Percentiles rank a stretch among this genome's conserved stretches.
phyloP scores from a whole-genome alignment of 208 protist species.

The Leishmania gerbilli region DNA sequence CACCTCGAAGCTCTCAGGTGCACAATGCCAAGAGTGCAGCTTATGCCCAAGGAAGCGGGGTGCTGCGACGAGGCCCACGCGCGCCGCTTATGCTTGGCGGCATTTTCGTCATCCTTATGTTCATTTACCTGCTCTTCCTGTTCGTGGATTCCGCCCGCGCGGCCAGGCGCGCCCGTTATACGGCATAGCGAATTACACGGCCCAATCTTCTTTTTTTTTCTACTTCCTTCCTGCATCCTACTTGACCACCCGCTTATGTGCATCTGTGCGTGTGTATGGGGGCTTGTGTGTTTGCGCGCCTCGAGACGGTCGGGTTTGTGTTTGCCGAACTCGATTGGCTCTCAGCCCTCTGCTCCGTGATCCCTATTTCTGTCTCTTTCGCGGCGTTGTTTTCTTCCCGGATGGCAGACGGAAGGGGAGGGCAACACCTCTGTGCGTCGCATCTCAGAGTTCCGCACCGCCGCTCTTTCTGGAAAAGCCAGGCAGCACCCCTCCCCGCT shows the following conservation, averaged over 20 bases:
- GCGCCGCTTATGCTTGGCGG: slow-evolving; percentile 9
- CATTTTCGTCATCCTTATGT: slow-evolving; percentile 4
- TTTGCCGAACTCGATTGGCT: not conserved
- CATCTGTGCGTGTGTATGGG: not conserved
- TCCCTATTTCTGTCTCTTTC: not conserved
- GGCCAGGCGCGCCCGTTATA: not conserved
- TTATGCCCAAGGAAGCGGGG: not conserved
- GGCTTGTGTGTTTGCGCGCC: not conserved
- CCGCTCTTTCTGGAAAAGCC: not conserved
- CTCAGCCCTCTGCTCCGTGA: not conserved
- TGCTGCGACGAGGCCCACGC: not conserved
- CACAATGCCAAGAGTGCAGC: not conserved
- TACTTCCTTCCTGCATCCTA: not conserved
- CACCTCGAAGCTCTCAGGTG: not conserved
- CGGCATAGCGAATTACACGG: not conserved
- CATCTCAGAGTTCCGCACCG: not conserved
- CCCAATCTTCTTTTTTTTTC: not conserved
- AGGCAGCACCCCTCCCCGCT: not conserved
- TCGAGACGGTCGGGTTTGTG: not conserved
- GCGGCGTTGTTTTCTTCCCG: not conserved
- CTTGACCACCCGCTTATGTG: not conserved
- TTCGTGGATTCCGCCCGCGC: not conserved
- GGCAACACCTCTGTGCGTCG: not conserved
- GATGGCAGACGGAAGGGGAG: not conserved
- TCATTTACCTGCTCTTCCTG: not conserved